Base-by-base conservation (phyloP, 2,329 filamentous ascomycete genomes). In the Clonostachys byssicola region DNA sequence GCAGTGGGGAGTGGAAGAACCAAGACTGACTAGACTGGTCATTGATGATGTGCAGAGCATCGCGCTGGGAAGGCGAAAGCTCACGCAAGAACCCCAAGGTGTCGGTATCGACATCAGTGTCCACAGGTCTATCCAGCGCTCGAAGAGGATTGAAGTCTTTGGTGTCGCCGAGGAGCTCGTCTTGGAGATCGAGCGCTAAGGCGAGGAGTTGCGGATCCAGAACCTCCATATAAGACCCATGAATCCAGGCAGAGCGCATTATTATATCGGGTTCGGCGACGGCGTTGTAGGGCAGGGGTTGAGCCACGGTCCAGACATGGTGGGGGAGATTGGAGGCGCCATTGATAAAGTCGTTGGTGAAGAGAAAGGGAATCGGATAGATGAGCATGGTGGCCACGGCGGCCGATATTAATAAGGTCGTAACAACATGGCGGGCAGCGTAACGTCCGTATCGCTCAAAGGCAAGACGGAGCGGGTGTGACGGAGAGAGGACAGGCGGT, bases 1-100 rank as follows among this genome's bases (percentile, higher is more conserved):
- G 83, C 46, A 92, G 67, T 2, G 88, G 88, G n/a, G 88, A 92
- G 56, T 92, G 87, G 58, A 88, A 88, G 55, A 88, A 88, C 86
- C 86, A 90, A 5, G 81, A 81, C 54, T 82, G 68, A 53, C 81
- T 77, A 5, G 74, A 80, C 34, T 82, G 62, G 13, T 80, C 81
- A 56, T 85, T 83, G 54, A 74, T 69, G 45, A 80, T 74, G 57
- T 85, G 81, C 23, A 80, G 70, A 9, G 72, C 61, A 57, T 85
- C 77, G 33, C 81, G 74, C 51, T 78, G 68, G 13, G 58, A 54
- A 13, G 65, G 63, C 6, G 68, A 66, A 42, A 81, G 60, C 49
- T 72, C 65, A 30, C 23, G 23, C 23, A 30, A 3, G 3, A 47
- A 52, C 14, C 52, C 51, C n/a, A 63, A 35, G 13, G 17, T 56